Conservation (phyloP, 2,329 filamentous ascomycete species). For the Orbilia brochopaga region DNA sequence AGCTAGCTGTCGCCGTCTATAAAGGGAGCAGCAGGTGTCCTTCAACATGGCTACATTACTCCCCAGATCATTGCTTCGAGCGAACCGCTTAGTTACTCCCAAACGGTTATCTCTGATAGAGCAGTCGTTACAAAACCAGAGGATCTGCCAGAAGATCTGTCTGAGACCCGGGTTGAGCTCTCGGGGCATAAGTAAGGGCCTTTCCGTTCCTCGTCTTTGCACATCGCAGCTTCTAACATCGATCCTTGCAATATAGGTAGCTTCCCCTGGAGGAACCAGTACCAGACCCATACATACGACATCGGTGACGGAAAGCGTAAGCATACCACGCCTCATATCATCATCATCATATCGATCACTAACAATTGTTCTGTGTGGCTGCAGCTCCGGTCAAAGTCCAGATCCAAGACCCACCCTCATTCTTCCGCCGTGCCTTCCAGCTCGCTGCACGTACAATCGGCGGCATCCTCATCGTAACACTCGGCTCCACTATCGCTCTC, state of each 20-base stretch:
- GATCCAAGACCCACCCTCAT: conserved; percentile 46
- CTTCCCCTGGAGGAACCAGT: conserved; percentile 23
- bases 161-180: conserved; percentile 6
- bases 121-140: conserved; percentile 14
- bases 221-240: conserved; percentile 1
- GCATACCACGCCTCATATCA: neutral
- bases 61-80: conserved; percentile 42
- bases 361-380: conserved; percentile 5
- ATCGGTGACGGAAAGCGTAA: conserved; percentile 46
- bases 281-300: conserved; percentile 45
- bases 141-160: conserved; percentile 17
- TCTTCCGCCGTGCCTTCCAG: conserved; percentile 25
- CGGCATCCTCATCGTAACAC: conserved; percentile 40
- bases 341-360: neutral
- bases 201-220: neutral
- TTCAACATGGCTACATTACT: conserved; percentile 48
- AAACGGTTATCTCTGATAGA: conserved; percentile 16
- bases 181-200: conserved; percentile 25
- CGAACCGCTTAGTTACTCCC: conserved; percentile 23
- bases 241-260: conserved; percentile 18
- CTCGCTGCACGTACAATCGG: conserved; percentile 34
- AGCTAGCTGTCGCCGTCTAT: no score
- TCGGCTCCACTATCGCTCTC: conserved; percentile 39
- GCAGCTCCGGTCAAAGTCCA: conserved; percentile 46
- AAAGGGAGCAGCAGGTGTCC: conserved; percentile 31